Percentiles rank a stretch among this genome's conserved stretches.
Evolutionary conservation across 129 eudicot species (phyloP).

Genomic region (Erigeron canadensis): DNA sequence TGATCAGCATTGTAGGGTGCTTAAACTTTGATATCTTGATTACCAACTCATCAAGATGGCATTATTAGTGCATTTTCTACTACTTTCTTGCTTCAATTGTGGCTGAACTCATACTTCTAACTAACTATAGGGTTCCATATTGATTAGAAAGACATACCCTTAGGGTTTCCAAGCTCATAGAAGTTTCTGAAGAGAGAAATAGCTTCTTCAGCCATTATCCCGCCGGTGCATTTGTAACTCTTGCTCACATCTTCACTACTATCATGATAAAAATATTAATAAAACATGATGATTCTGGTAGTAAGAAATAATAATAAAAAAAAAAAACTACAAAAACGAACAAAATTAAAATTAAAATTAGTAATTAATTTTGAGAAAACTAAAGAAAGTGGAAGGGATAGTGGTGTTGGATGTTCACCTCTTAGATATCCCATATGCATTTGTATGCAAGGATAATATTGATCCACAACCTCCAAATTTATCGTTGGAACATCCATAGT

Average conservation of each 20-base stretch:
- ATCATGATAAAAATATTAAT: slow-evolving; percentile 3
- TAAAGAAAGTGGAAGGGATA: neutral
- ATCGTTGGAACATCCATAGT: slow-evolving; percentile 93
- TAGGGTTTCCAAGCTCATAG: slow-evolving; percentile 94
- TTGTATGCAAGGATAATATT: slow-evolving; percentile 65
- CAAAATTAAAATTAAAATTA: neutral
- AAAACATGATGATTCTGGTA: neutral
- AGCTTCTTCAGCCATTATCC: slow-evolving; percentile 86
- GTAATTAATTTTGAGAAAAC: neutral
- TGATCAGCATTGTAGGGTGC: neutral
- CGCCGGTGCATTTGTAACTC: slow-evolving; percentile 78
- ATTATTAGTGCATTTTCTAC: neutral
- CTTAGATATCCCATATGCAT: slow-evolving; percentile 29
- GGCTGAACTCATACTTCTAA: neutral
- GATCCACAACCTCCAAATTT: slow-evolving; percentile 99
- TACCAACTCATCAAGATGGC: neutral
- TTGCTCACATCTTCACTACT: slow-evolving; percentile 35
- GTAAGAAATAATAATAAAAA: neutral
- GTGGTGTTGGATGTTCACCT: slow-evolving; percentile 34
- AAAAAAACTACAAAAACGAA: neutral
- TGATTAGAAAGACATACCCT: slow-evolving; percentile 41
- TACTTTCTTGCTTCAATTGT: neutral
- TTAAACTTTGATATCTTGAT: neutral
- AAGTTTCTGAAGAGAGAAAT: slow-evolving; percentile 67
- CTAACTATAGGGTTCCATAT: neutral